Conservation (phyloP, 73 alveolate genomes). For the Symbiodinium pilosum region DNA sequence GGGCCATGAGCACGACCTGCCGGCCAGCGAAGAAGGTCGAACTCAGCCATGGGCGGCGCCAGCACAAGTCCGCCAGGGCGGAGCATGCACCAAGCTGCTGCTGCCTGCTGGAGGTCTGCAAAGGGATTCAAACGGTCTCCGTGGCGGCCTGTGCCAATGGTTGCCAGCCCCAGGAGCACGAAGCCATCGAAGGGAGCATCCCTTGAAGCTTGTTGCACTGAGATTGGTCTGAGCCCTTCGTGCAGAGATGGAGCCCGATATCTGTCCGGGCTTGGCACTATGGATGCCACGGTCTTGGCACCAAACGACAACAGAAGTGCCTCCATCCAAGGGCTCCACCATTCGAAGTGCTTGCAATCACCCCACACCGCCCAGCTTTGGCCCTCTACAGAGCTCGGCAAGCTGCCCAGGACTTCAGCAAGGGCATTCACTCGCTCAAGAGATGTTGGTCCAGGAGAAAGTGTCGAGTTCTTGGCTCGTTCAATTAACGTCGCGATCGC, state of each 20-base stretch:
- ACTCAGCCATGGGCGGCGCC: slow-evolving; percentile 24
- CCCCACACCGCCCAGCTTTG: slow-evolving; percentile 80
- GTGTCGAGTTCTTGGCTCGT: background rate
- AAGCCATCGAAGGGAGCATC: slow-evolving; percentile 51
- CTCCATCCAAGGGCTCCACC: slow-evolving; percentile 88
- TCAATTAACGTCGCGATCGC: slow-evolving; percentile 11
- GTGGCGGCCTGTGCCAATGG: slow-evolving; percentile 55
- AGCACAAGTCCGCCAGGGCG: slow-evolving; percentile 26
- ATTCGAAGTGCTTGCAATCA: slow-evolving; percentile 51
- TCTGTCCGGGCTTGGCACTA: slow-evolving; percentile 33
- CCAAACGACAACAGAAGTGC: slow-evolving; percentile 30
- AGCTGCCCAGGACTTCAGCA: slow-evolving; percentile 23
- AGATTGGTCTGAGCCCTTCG: background rate
- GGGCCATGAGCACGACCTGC: slow-evolving; percentile 49
- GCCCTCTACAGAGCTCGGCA: slow-evolving; percentile 6
- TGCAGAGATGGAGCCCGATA: background rate
- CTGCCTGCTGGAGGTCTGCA: slow-evolving; percentile 58
- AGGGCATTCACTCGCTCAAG: slow-evolving; percentile 27
- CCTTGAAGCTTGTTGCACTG: slow-evolving; percentile 1
- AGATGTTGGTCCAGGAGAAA: slow-evolving; percentile 44
- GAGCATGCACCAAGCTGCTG: slow-evolving; percentile 44
- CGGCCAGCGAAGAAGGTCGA: slow-evolving; percentile 41
- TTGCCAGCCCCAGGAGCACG: slow-evolving; percentile 18
- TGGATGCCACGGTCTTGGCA: background rate
- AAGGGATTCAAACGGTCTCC: slow-evolving; percentile 35